Evolutionary conservation across 1,284 basidiomycete genomes (phyloP).

Genomic region (Rhodotorula sp.): DNA sequence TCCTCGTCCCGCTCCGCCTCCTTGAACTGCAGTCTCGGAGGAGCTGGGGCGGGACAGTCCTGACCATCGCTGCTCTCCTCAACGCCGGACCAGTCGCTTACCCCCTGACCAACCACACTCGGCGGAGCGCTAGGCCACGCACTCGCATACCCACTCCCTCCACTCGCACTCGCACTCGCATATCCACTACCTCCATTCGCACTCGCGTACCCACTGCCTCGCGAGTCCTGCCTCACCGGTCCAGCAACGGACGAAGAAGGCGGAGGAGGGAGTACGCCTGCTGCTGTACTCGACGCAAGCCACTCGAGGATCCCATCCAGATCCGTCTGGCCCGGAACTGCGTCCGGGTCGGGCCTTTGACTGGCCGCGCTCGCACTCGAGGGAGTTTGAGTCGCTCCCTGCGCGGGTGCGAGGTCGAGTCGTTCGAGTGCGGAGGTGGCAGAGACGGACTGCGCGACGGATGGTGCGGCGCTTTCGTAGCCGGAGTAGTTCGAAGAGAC

Average conservation of each 20-base stretch:
- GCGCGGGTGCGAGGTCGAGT: conserved; percentile 2
- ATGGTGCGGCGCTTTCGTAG: neutral
- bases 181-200: neutral
- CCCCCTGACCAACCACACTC: neutral
- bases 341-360: neutral
- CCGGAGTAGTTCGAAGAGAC: conserved; percentile 10
- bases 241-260: conserved; percentile 1
- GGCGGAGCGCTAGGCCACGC: conserved; percentile 14
- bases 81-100: neutral
- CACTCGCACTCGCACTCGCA: neutral
- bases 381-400: neutral
- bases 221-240: neutral
- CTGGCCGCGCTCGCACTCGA: neutral
- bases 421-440: conserved; percentile 12
- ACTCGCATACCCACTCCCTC: neutral
- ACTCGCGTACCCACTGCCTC: too few relatives aligned
- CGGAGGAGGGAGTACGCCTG: conserved; percentile 10
- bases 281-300: conserved; percentile 16
- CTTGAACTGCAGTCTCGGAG: neutral
- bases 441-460: conserved; percentile 1
- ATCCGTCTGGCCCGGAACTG: conserved; percentile 7
- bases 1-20: neutral
- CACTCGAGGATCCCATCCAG: conserved; percentile 32
- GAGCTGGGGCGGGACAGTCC: neutral
- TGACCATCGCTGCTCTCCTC: neutral